phyloP scores from a whole-genome alignment of 352 stramenopile species.

The Phytophthora colocasiae region DNA sequence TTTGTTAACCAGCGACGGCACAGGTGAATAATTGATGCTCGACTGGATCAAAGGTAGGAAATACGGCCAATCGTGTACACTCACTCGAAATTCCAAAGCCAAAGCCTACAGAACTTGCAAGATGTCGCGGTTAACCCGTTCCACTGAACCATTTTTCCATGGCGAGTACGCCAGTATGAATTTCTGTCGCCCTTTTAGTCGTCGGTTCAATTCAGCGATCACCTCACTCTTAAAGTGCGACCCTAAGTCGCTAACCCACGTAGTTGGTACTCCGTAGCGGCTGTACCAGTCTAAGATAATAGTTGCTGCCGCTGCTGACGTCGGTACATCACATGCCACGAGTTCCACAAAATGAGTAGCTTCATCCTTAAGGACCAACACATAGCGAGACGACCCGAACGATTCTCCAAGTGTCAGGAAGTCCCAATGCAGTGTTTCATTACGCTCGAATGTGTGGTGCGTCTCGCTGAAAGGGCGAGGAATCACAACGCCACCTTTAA shows the following conservation, averaged over 20 bases:
- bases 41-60: background rate
- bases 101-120: background rate
- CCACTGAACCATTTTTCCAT: background rate
- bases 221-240: background rate
- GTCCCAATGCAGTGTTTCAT: background rate
- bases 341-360: background rate
- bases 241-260: background rate
- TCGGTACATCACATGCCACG: background rate
- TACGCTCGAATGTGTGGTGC: background rate
- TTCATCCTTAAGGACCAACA: background rate
- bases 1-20: background rate
- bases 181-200: background rate
- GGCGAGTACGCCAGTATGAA: background rate
- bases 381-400: background rate
- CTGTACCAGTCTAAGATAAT: background rate
- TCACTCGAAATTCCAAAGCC: background rate
- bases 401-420: background rate
- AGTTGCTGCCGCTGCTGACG: background rate
- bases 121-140: background rate
- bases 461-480: background rate
- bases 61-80: background rate
- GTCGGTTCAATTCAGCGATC: background rate
- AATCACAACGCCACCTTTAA: background rate
- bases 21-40: background rate
- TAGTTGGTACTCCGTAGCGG: background rate